Conservation (phyloP, 2,329 filamentous ascomycete species). For the Didymella exigua region DNA sequence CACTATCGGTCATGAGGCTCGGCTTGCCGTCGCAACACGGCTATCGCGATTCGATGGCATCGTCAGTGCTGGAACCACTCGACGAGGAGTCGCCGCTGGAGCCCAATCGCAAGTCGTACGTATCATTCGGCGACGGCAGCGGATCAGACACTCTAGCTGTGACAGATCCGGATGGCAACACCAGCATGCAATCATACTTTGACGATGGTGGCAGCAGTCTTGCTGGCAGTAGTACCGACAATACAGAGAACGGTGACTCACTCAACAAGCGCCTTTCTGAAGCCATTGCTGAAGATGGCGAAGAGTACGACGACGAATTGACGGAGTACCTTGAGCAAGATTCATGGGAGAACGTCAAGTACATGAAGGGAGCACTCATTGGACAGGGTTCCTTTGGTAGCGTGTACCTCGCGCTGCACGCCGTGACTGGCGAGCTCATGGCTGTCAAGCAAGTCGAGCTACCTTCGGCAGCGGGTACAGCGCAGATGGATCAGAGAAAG, state of each 20-base stretch:
- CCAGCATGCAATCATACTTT: slow-evolving; percentile 76
- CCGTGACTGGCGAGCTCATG: slow-evolving; percentile 94
- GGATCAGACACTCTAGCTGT: slow-evolving; percentile 72
- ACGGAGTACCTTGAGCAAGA: slow-evolving; percentile 89
- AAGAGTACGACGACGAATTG: slow-evolving; percentile 87
- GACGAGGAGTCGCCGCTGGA: slow-evolving; percentile 89
- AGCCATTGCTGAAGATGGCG: slow-evolving; percentile 86
- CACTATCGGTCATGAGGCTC: slow-evolving; percentile 65
- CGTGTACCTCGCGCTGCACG: slow-evolving; percentile 92
- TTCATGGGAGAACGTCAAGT: slow-evolving; percentile 95
- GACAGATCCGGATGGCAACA: slow-evolving; percentile 77
- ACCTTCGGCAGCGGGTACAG: slow-evolving; percentile 75
- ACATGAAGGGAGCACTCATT: slow-evolving; percentile 98
- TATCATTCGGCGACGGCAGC: slow-evolving; percentile 79
- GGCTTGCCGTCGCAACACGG: slow-evolving; percentile 63
- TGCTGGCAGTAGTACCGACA: slow-evolving; percentile 67
- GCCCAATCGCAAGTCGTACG: slow-evolving; percentile 91
- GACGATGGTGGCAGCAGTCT: slow-evolving; percentile 79
- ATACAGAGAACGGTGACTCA: slow-evolving; percentile 68
- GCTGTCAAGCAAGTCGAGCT: slow-evolving; percentile 98
- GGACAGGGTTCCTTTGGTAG: slow-evolving; percentile 96
- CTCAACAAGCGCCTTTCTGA: slow-evolving; percentile 82
- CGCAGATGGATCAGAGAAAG: slow-evolving; percentile 82
- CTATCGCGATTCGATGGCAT: slow-evolving; percentile 87
- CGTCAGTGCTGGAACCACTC: slow-evolving; percentile 84